Base-by-base conservation (phyloP, 1,284 basidiomycete genomes). In the Puccinia horiana region DNA sequence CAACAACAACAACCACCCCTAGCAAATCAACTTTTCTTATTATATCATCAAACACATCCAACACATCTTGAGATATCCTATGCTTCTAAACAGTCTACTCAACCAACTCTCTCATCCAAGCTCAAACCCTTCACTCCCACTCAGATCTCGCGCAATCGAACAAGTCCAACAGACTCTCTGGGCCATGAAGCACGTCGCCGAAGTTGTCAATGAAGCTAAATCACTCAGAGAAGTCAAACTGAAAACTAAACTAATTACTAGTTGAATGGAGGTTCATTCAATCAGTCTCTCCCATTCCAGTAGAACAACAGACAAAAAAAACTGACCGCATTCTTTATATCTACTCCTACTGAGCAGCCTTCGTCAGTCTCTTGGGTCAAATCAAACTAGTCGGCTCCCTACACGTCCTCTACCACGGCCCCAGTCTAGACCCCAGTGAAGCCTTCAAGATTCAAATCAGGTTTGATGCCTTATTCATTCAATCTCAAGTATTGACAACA, bases 301-400 rank as follows among this genome's bases (percentile, higher is more conserved):
- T n/a, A n/a, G n/a, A n/a, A n/a, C n/a, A n/a, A n/a, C n/a, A n/a
- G n/a, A n/a, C n/a, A n/a, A n/a, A n/a, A n/a, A 65, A 65, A 35
- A 35, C 44, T n/a, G n/a, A n/a, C n/a, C n/a, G n/a, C n/a, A n/a
- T n/a, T n/a, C n/a, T n/a, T n/a, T n/a, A n/a, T 63, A 5, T 63
- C 20, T 67, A 86, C 86, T 76, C 85, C 6, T 82, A 88, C 20
- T 84, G 87, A 16, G 84, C 85, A 1, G 87, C 89, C 11, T 93
- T 94, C 85, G 85, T 95, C 78, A 88, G 89, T 9, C 91, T 91
- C 29, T 89, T 95, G 37, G 93, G 93, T 1, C 89, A 89, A 20
- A 94, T 93, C 86, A 86, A 91, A 54, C 89, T 96, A 63, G 91
- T 92, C 5, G 94, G 94, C 23, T 91, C 93, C 2, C 87, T 96